Evolutionary conservation across 1,284 basidiomycete genomes (phyloP), one percentile per base, ranked within the genome.

Genomic region (Ganoderma leucocontextum): DNA sequence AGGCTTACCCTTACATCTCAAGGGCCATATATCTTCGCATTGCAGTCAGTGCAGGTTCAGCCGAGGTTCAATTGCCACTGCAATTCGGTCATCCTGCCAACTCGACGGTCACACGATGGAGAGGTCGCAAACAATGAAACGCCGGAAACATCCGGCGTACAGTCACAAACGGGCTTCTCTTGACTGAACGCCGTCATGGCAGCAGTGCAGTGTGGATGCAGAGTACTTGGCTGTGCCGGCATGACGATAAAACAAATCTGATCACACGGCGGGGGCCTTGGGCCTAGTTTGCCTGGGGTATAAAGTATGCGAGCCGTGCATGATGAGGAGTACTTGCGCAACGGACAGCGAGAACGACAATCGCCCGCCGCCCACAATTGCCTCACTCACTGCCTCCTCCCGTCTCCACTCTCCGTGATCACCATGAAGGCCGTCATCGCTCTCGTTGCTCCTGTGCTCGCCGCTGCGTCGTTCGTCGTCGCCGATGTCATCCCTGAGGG

Each of bases 401-500:
- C n/a, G 19, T 4, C 9, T 35, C 52, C 29, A 7, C 42, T 22
- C 44, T 15, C 25, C 4, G 19, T 42, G 6, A 42, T 25, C 47
- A 62, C 17, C 15, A 63, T 67, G 57, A 49, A 58, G 15, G 38
- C 59, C 62, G 39, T 68, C 42, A 10, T 59, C 53, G 19, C 53
- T 36, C 17, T 69, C 58, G 42, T 63, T 36, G 44, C 64, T 22
- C 58, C 70, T 41, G 39, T 25, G 12, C 59, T 64, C 38, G 63
- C 58, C 42, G 62, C 64, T 6, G 33, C 33, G 29, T 29, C 52
- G 15, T 29, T 35, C 29, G 52, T 35, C 52, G 1, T 19, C 29
- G 70, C 70, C 15, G 70, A 69, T 57, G 42, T 63, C 65, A 42
- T 72, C 63, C 65, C 67, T 22, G 58, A 13, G 8, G 70, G 70